A percentile compares a stretch with the other conserved stretches of the same genome.
These are phyloP conservation scores for Trichoderma semiorbis DNA, from an alignment of 2,329 filamentous ascomycete species.

Conservation along the genomic window DNA sequence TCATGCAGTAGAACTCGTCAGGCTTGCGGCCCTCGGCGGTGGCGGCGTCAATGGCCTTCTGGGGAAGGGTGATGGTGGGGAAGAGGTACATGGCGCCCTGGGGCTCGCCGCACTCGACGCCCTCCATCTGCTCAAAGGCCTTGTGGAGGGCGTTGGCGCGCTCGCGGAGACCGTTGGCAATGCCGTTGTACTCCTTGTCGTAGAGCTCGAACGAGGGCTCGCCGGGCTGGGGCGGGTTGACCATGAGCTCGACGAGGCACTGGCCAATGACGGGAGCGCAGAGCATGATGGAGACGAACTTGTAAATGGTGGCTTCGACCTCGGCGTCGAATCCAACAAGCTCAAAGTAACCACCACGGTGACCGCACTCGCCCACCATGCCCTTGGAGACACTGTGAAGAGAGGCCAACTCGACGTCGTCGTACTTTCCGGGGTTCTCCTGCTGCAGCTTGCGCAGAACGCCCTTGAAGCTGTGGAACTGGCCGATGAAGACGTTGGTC, in stretches of 20 bases:
- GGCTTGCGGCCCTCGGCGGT: slow-evolving; percentile 66
- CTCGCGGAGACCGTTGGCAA: slow-evolving; percentile 72
- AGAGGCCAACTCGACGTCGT: slow-evolving; percentile 82
- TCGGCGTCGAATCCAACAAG: slow-evolving; percentile 81
- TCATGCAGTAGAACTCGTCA: slow-evolving; percentile 93
- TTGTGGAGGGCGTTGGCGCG: slow-evolving; percentile 83
- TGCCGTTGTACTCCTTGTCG: slow-evolving; percentile 76
- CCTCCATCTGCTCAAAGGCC: slow-evolving; percentile 93
- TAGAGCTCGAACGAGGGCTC: slow-evolving; percentile 84
- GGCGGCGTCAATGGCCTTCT: slow-evolving; percentile 74
- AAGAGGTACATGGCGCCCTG: slow-evolving; percentile 99
- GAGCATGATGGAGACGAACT: slow-evolving; percentile 95
- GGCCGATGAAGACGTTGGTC: slow-evolving; percentile 92
- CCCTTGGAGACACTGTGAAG: slow-evolving; percentile 95
- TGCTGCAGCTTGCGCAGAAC: slow-evolving; percentile 78
- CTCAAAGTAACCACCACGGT: slow-evolving; percentile 97
- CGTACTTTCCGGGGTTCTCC: slow-evolving; percentile 70
- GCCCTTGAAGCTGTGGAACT: slow-evolving; percentile 95
- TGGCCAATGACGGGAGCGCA: slow-evolving; percentile 94
- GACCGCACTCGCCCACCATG: slow-evolving; percentile 98
- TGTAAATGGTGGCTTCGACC: slow-evolving; percentile 94
- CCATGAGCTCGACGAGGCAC: slow-evolving; percentile 96
- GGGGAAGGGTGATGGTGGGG: slow-evolving; percentile 80
- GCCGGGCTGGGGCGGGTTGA: slow-evolving; percentile 84
- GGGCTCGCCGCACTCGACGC: slow-evolving; percentile 83